Evolutionary conservation across 805 yeast species (phyloP).

Genomic region (Pichia thaimueangensis): DNA sequence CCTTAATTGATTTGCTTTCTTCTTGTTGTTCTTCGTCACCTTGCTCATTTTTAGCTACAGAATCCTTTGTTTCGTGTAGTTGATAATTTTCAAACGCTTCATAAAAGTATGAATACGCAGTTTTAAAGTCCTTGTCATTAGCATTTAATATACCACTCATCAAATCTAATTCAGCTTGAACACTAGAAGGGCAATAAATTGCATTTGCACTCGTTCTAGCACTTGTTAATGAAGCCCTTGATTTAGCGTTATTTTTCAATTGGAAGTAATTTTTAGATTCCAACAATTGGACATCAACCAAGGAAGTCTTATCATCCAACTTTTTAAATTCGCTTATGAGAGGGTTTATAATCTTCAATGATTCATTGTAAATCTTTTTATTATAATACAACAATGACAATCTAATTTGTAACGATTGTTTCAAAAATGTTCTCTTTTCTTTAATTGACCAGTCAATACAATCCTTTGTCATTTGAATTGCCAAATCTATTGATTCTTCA

Average conservation of each 20-base stretch:
- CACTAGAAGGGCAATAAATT: constrained; percentile 87
- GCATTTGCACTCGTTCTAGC: constrained; percentile 98
- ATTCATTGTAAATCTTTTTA: constrained; percentile 56
- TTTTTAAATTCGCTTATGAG: constrained; percentile 83
- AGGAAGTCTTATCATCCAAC: constrained; percentile 89
- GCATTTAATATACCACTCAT: constrained; percentile 95
- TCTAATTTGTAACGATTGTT: constrained; percentile 82
- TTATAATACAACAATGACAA: constrained; percentile 69
- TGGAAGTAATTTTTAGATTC: constrained; percentile 90
- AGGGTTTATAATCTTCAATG: constrained; percentile 63
- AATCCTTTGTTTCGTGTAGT: constrained; percentile 29
- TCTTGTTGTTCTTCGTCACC: constrained; percentile 31
- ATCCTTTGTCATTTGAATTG: constrained; percentile 66
- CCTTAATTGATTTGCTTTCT: constrained; percentile 47
- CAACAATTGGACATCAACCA: constrained; percentile 90
- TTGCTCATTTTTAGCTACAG: neutral
- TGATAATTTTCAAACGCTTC: constrained; percentile 92
- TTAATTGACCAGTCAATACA: constrained; percentile 82
- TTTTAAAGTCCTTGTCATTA: constrained; percentile 93
- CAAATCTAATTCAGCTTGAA: constrained; percentile 91
- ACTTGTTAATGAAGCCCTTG: constrained; percentile 86
- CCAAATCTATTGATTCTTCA: constrained; percentile 51
- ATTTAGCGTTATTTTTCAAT: constrained; percentile 81
- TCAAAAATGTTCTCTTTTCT: constrained; percentile 79
- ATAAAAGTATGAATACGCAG: constrained; percentile 91